phyloP scores from a whole-genome alignment of 495 filamentous ascomycete species.

The Bryoglossum gracile region DNA sequence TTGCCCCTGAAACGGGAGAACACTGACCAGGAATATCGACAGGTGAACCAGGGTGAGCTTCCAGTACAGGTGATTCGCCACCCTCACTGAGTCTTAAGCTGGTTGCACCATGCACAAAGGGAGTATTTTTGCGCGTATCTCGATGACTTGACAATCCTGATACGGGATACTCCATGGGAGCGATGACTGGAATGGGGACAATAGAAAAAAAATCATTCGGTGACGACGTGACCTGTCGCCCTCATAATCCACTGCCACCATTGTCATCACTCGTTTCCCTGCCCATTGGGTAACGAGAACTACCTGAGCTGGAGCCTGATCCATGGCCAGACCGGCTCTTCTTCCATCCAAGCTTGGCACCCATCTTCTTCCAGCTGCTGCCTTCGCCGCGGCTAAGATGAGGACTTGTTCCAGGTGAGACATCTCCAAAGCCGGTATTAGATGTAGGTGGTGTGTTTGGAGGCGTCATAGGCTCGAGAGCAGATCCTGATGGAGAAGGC shows the following conservation, averaged over 20 bases:
- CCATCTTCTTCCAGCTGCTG: constrained; percentile 78
- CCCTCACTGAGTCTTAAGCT: constrained; percentile 25
- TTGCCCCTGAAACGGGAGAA: constrained; percentile 17
- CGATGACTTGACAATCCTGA: constrained; percentile 14
- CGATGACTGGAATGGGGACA: constrained; percentile 21
- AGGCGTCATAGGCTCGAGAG: constrained; percentile 73
- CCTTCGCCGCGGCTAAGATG: constrained; percentile 13
- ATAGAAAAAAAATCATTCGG: constrained; percentile 25
- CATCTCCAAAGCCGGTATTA: constrained; percentile 31
- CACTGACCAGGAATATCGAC: constrained; percentile 19
- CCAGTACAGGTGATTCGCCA: constrained; percentile 20
- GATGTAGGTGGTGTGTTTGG: constrained; percentile 75
- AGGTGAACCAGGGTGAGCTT: constrained; percentile 26
- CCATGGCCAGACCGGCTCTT: constrained; percentile 31
- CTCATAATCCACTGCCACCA: constrained; percentile 40
- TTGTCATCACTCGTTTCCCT: constrained; percentile 27
- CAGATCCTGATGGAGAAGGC: constrained; percentile 37
- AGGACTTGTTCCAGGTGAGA: constrained; percentile 19
- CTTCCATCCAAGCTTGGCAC: constrained; percentile 58
- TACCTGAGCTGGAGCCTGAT: constrained; percentile 22
- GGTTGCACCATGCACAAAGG: constrained; percentile 21
- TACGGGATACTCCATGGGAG: constrained; percentile 18
- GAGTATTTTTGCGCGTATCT: constrained; percentile 11
- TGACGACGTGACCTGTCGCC: constrained; percentile 46
- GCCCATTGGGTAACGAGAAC: constrained; percentile 21